These are phyloP conservation scores for Populus tomentosa DNA, from an alignment of 441 rosid species.

Conservation along the genomic window DNA sequence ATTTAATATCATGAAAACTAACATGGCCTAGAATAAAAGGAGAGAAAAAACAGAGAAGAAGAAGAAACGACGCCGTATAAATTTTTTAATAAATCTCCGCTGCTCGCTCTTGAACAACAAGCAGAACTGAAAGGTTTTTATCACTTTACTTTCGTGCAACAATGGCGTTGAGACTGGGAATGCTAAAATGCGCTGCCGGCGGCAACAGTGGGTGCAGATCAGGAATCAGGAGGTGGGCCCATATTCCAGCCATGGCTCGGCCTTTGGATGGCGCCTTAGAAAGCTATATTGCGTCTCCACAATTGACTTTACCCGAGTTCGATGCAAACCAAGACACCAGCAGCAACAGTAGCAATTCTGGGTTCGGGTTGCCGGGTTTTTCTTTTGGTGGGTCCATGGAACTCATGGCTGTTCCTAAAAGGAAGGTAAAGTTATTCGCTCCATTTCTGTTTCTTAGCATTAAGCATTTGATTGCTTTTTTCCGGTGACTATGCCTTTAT, in stretches of 20 bases:
- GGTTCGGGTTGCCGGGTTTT: slow-evolving; percentile 42
- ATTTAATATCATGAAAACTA: too few relatives aligned
- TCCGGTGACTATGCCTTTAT: background rate
- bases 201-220: slow-evolving; percentile 20
- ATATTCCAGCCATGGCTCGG: slow-evolving; percentile 41
- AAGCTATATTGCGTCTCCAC: slow-evolving; percentile 27
- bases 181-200: slow-evolving; percentile 35
- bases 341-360: slow-evolving; percentile 18
- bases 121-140: background rate
- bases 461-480: background rate
- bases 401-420: slow-evolving; percentile 88
- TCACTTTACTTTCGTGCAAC: background rate
- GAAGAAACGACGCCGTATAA: background rate
- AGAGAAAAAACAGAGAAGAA: background rate
- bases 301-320: slow-evolving; percentile 38
- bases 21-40: background rate
- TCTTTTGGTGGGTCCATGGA: slow-evolving; percentile 55
- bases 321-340: slow-evolving; percentile 27
- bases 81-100: background rate
- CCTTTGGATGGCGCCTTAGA: slow-evolving; percentile 32
- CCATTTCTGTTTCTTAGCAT: background rate
- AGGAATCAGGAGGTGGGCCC: slow-evolving; percentile 33
- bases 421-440: slow-evolving; percentile 38
- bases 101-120: background rate
- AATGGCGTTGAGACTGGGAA: slow-evolving; percentile 52